Conservation (phyloP, 177 flowering plant genomes). For the Vitis hybrid region DNA sequence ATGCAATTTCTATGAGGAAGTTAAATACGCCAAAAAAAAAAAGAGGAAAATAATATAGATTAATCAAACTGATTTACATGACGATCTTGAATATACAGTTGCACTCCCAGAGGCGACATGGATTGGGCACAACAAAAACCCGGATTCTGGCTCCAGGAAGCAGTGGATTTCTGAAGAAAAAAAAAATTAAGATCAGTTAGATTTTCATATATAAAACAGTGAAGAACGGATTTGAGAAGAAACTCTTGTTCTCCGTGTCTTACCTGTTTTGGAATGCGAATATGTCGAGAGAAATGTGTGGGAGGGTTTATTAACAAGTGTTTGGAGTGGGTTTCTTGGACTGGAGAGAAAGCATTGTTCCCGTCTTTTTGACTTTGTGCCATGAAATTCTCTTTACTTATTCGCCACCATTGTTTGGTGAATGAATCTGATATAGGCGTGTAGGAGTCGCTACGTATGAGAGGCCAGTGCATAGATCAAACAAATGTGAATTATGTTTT, state of each 20-base stretch:
- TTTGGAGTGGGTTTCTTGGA: constrained; percentile 22
- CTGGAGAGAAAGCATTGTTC: constrained; percentile 16
- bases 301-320: not conserved
- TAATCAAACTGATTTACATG: constrained; percentile 35
- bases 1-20: too few relatives aligned
- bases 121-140: not conserved
- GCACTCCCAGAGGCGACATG: constrained; percentile 50
- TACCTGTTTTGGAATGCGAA: too few relatives aligned
- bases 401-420: constrained; percentile 31
- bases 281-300: not conserved
- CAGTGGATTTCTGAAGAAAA: not conserved
- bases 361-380: not conserved
- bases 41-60: too few relatives aligned
- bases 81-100: constrained; percentile 37
- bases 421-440: constrained; percentile 13
- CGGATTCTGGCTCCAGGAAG: too few relatives aligned
- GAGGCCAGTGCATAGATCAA: not conserved
- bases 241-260: not conserved
- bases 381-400: constrained; percentile 21
- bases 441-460: constrained; percentile 5
- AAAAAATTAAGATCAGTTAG: not conserved
- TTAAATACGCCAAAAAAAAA: too few relatives aligned
- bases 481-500: too few relatives aligned
- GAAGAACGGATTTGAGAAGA: too few relatives aligned
- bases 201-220: not conserved